A percentile compares a stretch with the other conserved stretches of the same genome.
Conservation (phyloP, 345 rosid species). For the Hibiscus syriacus region DNA sequence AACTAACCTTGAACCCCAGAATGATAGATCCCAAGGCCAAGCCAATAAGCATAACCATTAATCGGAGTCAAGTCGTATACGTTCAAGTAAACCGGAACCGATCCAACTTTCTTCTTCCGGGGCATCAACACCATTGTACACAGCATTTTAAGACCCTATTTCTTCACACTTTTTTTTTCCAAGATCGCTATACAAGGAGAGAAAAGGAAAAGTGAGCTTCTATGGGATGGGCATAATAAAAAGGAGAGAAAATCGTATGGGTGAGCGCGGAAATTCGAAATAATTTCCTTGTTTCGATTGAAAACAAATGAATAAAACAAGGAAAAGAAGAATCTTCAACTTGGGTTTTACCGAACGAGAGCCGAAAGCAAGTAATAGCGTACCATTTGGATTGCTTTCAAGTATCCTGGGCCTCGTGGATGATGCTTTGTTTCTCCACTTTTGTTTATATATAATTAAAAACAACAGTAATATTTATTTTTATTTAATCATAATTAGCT, state of each 20-base stretch:
- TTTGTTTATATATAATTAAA: neutral
- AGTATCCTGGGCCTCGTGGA: neutral
- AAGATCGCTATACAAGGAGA: neutral
- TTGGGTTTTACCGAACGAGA: neutral
- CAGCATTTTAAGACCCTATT: constrained; percentile 29
- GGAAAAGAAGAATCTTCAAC: neutral
- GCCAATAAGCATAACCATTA: constrained; percentile 93
- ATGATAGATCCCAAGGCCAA: constrained; percentile 93
- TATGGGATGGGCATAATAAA: neutral
- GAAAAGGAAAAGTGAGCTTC: neutral
- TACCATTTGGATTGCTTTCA: neutral
- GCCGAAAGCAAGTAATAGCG: neutral
- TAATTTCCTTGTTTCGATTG: neutral
- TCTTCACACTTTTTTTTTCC: neutral
- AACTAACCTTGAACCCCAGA: constrained; percentile 86
- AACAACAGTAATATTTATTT: too few species aligned
- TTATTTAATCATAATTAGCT: too few species aligned
- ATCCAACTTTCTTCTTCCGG: constrained; percentile 60
- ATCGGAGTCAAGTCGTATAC: constrained; percentile 92
- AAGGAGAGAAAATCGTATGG: neutral
- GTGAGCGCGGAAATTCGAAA: neutral
- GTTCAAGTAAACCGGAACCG: constrained; percentile 81
- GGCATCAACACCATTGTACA: constrained; percentile 41
- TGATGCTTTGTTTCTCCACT: neutral
- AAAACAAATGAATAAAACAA: neutral